Percentiles rank a stretch among this genome's conserved stretches.
phyloP scores from a whole-genome alignment of 2,329 filamentous ascomycete species.

The Clarireedia homoeocarpa region DNA sequence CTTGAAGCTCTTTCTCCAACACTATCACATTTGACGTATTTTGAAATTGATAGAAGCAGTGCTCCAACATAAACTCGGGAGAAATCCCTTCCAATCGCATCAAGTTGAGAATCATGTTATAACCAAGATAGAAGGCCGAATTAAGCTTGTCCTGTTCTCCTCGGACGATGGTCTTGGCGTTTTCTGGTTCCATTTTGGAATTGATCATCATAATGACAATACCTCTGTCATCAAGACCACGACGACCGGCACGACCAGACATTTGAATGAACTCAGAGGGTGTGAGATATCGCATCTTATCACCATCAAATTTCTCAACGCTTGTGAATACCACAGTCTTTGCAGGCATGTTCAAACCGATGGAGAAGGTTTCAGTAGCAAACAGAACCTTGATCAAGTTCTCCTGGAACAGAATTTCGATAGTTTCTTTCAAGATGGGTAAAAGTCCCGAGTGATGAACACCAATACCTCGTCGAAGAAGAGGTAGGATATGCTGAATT shows the following conservation, averaged over 20 bases:
- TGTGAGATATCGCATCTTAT: conserved; percentile 72
- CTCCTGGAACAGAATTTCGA: conserved; percentile 98
- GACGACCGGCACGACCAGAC: conserved; percentile 92
- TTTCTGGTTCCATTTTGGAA: conserved; percentile 87
- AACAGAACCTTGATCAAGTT: conserved; percentile 96
- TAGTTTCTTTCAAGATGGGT: conserved; percentile 95
- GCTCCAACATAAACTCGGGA: conserved; percentile 97
- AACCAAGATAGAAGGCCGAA: conserved; percentile 93
- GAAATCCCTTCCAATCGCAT: conserved; percentile 98
- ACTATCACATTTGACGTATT: conserved; percentile 80
- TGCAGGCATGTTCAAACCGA: conserved; percentile 97
- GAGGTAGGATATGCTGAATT: conserved; percentile 80
- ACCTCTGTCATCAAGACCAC: conserved; percentile 94
- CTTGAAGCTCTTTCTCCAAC: conserved; percentile 74
- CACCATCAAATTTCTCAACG: conserved; percentile 90
- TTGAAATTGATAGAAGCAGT: conserved; percentile 97
- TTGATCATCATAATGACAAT: conserved; percentile 99
- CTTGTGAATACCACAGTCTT: conserved; percentile 99
- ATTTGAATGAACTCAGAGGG: conserved; percentile 98
- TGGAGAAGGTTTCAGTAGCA: conserved; percentile 97
- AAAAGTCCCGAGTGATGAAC: conserved; percentile 94
- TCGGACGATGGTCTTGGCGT: conserved; percentile 91
- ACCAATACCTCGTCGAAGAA: conserved; percentile 86
- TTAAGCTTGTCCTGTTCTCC: conserved; percentile 96
- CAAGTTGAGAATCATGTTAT: conserved; percentile 98